A percentile compares a stretch with the other conserved stretches of the same genome.
Conservation (phyloP, 208 protist genomes). For the Crithidia fasciculata region DNA sequence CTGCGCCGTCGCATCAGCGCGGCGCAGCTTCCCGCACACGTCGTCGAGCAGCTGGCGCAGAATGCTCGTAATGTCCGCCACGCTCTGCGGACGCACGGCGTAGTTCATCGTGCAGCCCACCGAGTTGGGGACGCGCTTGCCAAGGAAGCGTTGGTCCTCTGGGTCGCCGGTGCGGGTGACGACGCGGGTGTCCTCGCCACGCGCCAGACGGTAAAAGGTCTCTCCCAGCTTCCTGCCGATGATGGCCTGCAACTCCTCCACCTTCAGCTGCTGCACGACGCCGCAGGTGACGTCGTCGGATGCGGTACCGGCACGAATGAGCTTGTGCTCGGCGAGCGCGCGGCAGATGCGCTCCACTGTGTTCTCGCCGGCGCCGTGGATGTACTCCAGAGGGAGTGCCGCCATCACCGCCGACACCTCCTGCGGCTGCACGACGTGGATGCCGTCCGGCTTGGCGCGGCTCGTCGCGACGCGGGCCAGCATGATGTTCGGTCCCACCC, state of each 20-base stretch:
- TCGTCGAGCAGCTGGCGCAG: conserved; percentile 64
- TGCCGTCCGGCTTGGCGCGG: conserved; percentile 78
- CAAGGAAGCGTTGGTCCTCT: conserved; percentile 58
- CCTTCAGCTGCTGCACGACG: conserved; percentile 64
- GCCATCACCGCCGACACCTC: conserved; percentile 54
- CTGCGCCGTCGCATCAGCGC: conserved; percentile 35
- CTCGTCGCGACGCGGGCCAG: conserved; percentile 77
- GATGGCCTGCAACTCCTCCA: conserved; percentile 52
- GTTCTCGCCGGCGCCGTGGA: conserved; percentile 75
- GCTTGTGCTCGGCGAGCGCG: conserved; percentile 35
- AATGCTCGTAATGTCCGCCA: conserved; percentile 78
- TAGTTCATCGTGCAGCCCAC: conserved; percentile 92
- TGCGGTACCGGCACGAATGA: conserved; percentile 12
- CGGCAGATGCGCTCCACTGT: conserved; percentile 66
- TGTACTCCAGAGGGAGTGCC: conserved; percentile 52
- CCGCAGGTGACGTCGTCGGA: conserved; percentile 51
- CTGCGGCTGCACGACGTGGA: conserved; percentile 44
- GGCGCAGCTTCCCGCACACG: conserved; percentile 76
- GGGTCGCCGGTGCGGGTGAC: conserved; percentile 81
- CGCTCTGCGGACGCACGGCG: conserved; percentile 63
- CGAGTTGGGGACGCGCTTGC: conserved; percentile 59
- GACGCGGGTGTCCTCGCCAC: conserved; percentile 74
- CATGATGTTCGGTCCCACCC: conserved; percentile 87
- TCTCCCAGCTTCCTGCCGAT: conserved; percentile 75
- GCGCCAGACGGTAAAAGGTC: conserved; percentile 72